Base-by-base conservation (phyloP, 441 rosid species). In the Dalechampia spathulata region DNA sequence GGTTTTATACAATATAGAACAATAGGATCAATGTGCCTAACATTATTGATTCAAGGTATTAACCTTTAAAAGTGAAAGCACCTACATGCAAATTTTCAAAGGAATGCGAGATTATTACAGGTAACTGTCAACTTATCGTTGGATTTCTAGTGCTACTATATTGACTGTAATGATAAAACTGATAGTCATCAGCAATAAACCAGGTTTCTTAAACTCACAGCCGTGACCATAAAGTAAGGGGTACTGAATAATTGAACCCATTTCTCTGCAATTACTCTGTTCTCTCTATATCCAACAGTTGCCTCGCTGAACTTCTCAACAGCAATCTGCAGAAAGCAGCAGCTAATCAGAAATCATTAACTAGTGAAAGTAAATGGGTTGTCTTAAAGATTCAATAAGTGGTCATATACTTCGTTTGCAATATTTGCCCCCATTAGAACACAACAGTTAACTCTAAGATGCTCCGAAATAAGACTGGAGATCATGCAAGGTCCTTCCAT, bases 371-470 rank as follows among this genome's bases (percentile, higher is more conserved):
- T 45, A 54, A 16, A 43, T 52, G 20, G 49, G 27, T 14, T 19
- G 11, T 22, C 8, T 13, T 43, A 32, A 61, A 27, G 7, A 2
- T 9, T 52, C 42, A 10, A 34, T 55, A 65, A 54, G 32, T 2
- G 39, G 27, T 4, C 44, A 64, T 30, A 53, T 52, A 84, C 99
- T 88, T 93, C 99, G 50, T 87, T 90, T 11, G 99, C 99, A 40
- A 93, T 93, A 72, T 93, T 93, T 40, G 95, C 95, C 17, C 99
- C 96, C 96, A 90, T 93, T 57, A 93, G 79, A 63, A 93, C 99
- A 63, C 85, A 90, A 44, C 96, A 90, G 26, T 78, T 81, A 67
- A 85, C 65, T 26, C 83, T 80, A 6, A 93, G 96, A 69, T 69
- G 80, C 69, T 78, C 72, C 0, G 93, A 82, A 32, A 93, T 87